phyloP scores from a whole-genome alignment of 257 asterid species.

The Fraxinus anomala region DNA sequence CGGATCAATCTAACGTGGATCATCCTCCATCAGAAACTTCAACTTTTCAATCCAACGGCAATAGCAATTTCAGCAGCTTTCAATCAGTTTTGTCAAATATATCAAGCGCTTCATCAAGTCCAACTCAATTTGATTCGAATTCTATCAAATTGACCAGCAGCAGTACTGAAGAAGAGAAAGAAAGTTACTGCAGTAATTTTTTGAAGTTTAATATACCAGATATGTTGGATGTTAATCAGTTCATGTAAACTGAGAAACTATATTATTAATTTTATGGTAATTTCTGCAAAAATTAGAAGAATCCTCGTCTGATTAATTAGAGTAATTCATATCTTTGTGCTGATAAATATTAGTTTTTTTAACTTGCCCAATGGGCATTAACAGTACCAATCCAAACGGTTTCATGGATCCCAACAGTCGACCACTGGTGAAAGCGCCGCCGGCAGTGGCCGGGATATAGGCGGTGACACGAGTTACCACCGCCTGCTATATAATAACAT shows the following conservation, averaged over 20 bases:
- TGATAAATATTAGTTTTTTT: constrained; percentile 17
- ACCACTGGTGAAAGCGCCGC: constrained; percentile 48
- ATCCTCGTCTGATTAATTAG: constrained; percentile 19
- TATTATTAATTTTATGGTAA: not conserved
- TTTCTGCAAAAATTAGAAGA: not conserved
- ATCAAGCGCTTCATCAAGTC: constrained; percentile 74
- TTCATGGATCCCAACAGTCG: constrained; percentile 54
- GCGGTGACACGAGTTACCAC: constrained; percentile 33
- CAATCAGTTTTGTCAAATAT: constrained; percentile 64
- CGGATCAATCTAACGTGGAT: constrained; percentile 36
- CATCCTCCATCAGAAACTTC: constrained; percentile 51
- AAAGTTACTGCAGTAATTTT: constrained; percentile 61
- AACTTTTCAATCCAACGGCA: constrained; percentile 52
- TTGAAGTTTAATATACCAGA: constrained; percentile 61
- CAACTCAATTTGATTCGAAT: constrained; percentile 49
- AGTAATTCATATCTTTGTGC: constrained; percentile 26
- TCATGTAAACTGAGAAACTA: constrained; percentile 39
- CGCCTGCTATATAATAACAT: constrained; percentile 26
- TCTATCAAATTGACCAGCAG: constrained; percentile 41
- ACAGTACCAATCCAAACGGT: constrained; percentile 30
- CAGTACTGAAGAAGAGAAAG: constrained; percentile 64
- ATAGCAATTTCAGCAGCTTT: constrained; percentile 48
- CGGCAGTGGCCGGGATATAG: constrained; percentile 45
- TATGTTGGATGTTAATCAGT: constrained; percentile 54
- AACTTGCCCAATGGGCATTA: constrained; percentile 28